These are phyloP conservation scores for Magnaporthiopsis poae DNA, from an alignment of 2,329 filamentous ascomycete species.

Conservation along the genomic window DNA sequence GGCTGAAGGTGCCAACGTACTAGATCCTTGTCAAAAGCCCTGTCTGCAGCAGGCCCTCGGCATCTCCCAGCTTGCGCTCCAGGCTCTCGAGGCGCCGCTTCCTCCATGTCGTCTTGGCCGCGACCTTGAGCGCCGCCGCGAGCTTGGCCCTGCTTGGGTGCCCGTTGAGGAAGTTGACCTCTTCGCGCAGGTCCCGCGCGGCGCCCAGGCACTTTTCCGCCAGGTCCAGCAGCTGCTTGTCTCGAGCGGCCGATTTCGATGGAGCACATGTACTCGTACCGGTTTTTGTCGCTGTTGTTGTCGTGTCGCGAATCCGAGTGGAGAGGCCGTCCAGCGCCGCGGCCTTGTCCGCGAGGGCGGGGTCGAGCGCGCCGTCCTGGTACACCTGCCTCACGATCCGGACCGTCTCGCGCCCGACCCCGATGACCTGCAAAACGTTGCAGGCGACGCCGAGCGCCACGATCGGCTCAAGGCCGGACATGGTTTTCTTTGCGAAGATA, in stretches of 20 bases:
- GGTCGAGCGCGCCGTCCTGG: slow-evolving; percentile 4
- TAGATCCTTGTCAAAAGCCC: not conserved
- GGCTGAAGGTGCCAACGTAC: not conserved
- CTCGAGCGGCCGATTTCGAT: no score
- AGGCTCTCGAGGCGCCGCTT: slow-evolving; percentile 13
- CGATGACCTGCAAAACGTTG: slow-evolving; percentile 19
- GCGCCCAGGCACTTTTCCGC: not conserved
- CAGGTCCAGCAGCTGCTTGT: not conserved
- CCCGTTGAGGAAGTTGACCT: not conserved
- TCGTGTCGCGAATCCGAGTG: not conserved
- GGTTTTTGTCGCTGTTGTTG: no score
- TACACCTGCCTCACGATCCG: slow-evolving; percentile 14
- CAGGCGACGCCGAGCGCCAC: slow-evolving; percentile 16
- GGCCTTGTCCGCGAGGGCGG: not conserved
- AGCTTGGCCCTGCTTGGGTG: not conserved
- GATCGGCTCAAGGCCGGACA: slow-evolving; percentile 9
- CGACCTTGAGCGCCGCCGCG: not conserved
- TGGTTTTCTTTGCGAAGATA: no score
- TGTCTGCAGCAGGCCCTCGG: not conserved
- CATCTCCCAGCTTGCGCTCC: slow-evolving; percentile 12
- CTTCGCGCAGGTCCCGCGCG: not conserved
- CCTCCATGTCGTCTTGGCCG: slow-evolving; percentile 15
- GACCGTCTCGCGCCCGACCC: slow-evolving; percentile 13
- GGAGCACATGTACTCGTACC: no score
- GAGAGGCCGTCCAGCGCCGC: not conserved